These are phyloP conservation scores for Luzula sylvatica DNA, from an alignment of 176 grass and related monocot genomes.

Conservation along the genomic window DNA sequence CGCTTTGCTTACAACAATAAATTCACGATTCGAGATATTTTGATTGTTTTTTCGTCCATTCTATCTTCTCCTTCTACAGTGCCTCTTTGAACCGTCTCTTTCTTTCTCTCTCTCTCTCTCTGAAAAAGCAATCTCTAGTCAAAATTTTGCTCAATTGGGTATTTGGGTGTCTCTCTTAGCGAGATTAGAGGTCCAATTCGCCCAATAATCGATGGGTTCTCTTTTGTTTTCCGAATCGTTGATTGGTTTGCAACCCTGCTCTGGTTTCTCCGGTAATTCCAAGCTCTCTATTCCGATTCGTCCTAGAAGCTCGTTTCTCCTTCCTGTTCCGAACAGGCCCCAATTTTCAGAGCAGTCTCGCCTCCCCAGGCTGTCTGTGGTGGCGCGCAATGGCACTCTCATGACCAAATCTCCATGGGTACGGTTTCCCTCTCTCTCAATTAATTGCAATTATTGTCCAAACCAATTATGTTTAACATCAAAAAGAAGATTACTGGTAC, in stretches of 20 bases:
- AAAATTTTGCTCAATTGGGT: neutral
- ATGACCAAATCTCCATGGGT: slow-evolving; percentile 16
- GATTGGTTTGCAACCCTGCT: neutral
- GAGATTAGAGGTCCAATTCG: too few relatives aligned
- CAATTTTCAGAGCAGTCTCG: slow-evolving; percentile 3
- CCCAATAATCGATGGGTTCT: neutral
- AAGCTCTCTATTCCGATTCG: neutral
- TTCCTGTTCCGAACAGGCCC: slow-evolving; percentile 6
- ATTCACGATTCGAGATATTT: neutral
- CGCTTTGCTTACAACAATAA: neutral
- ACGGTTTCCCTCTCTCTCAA: neutral
- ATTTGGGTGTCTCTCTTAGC: too few relatives aligned
- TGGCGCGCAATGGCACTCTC: slow-evolving; percentile 13
- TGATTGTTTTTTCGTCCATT: neutral
- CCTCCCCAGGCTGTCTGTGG: slow-evolving; percentile 10
- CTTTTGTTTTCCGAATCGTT: slow-evolving; percentile 7
- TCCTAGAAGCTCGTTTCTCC: neutral
- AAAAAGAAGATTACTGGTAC: too few relatives aligned
- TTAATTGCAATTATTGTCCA: too few relatives aligned
- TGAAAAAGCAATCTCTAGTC: neutral
- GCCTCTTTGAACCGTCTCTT: slow-evolving; percentile 13
- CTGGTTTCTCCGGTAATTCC: neutral
- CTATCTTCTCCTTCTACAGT: slow-evolving; percentile 9
- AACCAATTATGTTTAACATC: too few relatives aligned
- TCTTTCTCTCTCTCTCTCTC: neutral